phyloP scores from a whole-genome alignment of 208 protist genomes.

The Porcisia deanei region DNA sequence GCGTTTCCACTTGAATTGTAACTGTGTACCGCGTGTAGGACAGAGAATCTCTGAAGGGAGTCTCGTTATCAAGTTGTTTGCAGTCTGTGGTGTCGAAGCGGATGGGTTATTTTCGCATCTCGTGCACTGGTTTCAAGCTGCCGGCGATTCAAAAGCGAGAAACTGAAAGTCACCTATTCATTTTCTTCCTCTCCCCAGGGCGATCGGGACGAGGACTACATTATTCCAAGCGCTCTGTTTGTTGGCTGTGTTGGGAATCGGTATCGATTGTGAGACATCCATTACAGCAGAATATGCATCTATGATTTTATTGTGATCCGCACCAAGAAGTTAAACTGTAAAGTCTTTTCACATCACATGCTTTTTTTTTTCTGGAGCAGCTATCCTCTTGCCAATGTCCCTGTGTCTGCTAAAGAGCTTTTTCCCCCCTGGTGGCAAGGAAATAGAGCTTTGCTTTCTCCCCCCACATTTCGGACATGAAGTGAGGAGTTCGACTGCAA shows the following conservation, averaged over 20 bases:
- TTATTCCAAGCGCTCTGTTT: slow-evolving; percentile 27
- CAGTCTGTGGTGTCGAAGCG: slow-evolving; percentile 14
- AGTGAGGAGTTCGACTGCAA: background rate
- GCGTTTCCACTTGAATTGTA: slow-evolving; percentile 55
- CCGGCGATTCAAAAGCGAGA: slow-evolving; percentile 20
- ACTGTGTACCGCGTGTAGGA: slow-evolving; percentile 39
- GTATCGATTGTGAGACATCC: slow-evolving; percentile 38
- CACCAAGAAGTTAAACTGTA: slow-evolving; percentile 18
- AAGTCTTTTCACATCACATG: background rate
- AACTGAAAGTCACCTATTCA: slow-evolving; percentile 39
- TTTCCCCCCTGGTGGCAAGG: background rate
- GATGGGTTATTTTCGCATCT: slow-evolving; percentile 47
- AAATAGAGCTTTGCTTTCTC: slow-evolving; percentile 1
- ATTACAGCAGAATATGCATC: slow-evolving; percentile 9
- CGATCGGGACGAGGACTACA: slow-evolving; percentile 5
- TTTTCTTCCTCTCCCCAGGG: slow-evolving; percentile 37
- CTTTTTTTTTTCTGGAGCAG: background rate
- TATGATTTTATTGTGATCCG: slow-evolving; percentile 32
- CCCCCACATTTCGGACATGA: slow-evolving; percentile 8
- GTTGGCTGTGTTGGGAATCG: slow-evolving; percentile 14
- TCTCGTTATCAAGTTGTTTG: slow-evolving; percentile 33
- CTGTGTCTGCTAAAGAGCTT: background rate
- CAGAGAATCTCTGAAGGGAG: slow-evolving; percentile 25
- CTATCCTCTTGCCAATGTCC: background rate
- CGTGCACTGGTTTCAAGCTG: slow-evolving; percentile 39